Evolutionary conservation across 2,329 filamentous ascomycete genomes (phyloP).

Genomic region (Aspergillus ochraceoroseus): DNA sequence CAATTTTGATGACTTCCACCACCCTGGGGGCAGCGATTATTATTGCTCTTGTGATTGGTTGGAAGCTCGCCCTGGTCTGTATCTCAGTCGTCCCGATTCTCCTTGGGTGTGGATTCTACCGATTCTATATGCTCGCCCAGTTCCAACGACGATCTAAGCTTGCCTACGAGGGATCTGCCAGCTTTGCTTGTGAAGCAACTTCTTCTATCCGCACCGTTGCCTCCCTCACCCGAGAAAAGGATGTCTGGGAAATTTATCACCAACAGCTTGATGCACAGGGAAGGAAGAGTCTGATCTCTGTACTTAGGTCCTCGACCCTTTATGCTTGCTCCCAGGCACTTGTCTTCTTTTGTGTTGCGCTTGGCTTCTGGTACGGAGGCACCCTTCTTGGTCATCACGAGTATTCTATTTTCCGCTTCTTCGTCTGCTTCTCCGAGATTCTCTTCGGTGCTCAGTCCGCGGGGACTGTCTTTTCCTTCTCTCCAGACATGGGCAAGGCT

Average conservation of each 20-base stretch:
- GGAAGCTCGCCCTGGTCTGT: constrained; percentile 83
- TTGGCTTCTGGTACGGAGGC: constrained; percentile 91
- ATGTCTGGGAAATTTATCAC: constrained; percentile 71
- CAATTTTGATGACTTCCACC: constrained; percentile 71
- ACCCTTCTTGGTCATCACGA: constrained; percentile 65
- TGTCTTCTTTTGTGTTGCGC: constrained; percentile 74
- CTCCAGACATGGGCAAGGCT: constrained; percentile 89
- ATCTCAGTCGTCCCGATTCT: constrained; percentile 72
- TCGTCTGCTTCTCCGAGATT: constrained; percentile 80
- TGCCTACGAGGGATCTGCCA: constrained; percentile 74
- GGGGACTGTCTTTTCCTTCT: constrained; percentile 82
- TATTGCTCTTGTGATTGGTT: constrained; percentile 69
- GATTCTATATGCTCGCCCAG: constrained; percentile 75
- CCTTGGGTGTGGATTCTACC: constrained; percentile 75
- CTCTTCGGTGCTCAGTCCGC: constrained; percentile 92
- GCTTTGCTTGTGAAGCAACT: constrained; percentile 87
- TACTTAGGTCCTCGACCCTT: constrained; percentile 69
- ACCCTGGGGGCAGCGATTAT: constrained; percentile 71
- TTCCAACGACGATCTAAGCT: constrained; percentile 75
- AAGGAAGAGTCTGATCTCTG: constrained; percentile 62
- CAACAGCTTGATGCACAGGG: constrained; percentile 62
- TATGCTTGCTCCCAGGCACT: constrained; percentile 83
- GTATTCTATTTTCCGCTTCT: constrained; percentile 81
- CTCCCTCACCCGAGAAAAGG: constrained; percentile 77
- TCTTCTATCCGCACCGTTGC: constrained; percentile 92